Base-by-base conservation (phyloP, 768 basidiomycete genomes). In the Suillus plorans region DNA sequence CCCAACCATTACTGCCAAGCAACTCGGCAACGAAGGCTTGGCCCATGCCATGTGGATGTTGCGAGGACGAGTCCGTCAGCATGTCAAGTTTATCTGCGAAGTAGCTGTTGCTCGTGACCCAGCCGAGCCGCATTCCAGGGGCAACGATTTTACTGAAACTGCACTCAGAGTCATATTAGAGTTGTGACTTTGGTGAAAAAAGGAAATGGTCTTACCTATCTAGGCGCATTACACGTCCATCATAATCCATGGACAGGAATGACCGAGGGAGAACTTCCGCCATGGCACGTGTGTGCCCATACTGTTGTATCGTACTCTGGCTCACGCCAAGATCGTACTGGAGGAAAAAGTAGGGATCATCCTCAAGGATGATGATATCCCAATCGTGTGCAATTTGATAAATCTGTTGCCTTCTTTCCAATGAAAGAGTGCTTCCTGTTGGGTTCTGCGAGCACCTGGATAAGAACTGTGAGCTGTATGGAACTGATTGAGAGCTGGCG, bases 81-180 rank as follows among this genome's bases (percentile, higher is more conserved):
- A 78, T 72, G 67, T 82, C 76, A 41, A 84, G 75, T 63, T 78
- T 77, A 60, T 80, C 77, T 37, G 76, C 70, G 69, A 84, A 81
- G 72, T 79, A 71, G 25, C 77, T 69, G 70, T 70, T 79, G 70
- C 76, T 71, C 18, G 83, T 82, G 41, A 82, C 78, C 80, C 80
- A 83, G 45, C 83, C 84, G 52, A 86, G 75, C n/a, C 85, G 80
- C 74, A 85, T 83, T 36, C 85, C 85, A 1, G 85, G 85, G 2
- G 82, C 84, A 66, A 85, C 73, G 25, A 84, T 76, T 72, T 85
- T 85, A 73, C 80, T 81, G 68, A 85, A 81, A 61, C 80, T 82
- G 52, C 49, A 45, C 28, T 59, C 28, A 31, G 5, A 31, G 3
- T 31, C 31, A 8, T 20, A 45, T 31, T 45, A 31, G n/a, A 31